phyloP scores from a whole-genome alignment of 2,329 filamentous ascomycete genomes.

The Ustulina deusta region DNA sequence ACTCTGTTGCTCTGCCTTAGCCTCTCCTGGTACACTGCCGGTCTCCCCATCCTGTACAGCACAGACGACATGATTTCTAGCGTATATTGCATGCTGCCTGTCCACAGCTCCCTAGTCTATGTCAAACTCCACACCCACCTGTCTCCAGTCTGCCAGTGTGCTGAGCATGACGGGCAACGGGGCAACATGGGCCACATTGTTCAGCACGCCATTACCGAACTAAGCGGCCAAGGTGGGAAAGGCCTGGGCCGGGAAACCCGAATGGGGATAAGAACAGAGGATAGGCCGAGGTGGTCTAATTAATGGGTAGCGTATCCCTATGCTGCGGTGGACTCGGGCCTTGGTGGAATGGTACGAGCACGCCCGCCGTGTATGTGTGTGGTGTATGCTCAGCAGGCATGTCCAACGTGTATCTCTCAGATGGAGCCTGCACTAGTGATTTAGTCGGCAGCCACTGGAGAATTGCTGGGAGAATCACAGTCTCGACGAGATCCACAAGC shows the following conservation, averaged over 20 bases:
- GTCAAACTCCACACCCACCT: conserved; percentile 4
- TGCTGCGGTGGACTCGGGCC: conserved; percentile 1
- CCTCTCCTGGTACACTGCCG: conserved; percentile 16
- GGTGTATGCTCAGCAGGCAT: conserved; percentile 14
- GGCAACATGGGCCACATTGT: conserved; percentile 1
- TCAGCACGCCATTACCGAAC: conserved; percentile 21
- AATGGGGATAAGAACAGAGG: conserved; percentile 30
- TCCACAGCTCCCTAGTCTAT: no score
- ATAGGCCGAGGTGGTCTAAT: conserved; percentile 23
- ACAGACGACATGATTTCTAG: conserved; percentile 4
- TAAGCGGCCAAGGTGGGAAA: conserved; percentile 28
- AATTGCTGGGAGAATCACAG: conserved; percentile 17
- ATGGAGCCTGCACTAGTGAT: conserved; percentile 12
- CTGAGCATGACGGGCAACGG: conserved; percentile 13
- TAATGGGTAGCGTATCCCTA: conserved; percentile 29
- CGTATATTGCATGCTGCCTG: no score
- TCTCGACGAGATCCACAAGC: conserved; percentile 24
- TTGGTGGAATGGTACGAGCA: conserved; percentile 23
- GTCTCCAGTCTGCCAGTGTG: not conserved
- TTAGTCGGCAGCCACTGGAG: conserved; percentile 30
- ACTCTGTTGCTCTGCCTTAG: conserved; percentile 27
- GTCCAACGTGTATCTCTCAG: not conserved
- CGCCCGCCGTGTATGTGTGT: conserved; percentile 18
- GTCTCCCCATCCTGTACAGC: conserved; percentile 16
- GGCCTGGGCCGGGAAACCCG: conserved; percentile 19